Base-by-base conservation (phyloP, 306 rosid genomes). In the Acacia acuminata region DNA sequence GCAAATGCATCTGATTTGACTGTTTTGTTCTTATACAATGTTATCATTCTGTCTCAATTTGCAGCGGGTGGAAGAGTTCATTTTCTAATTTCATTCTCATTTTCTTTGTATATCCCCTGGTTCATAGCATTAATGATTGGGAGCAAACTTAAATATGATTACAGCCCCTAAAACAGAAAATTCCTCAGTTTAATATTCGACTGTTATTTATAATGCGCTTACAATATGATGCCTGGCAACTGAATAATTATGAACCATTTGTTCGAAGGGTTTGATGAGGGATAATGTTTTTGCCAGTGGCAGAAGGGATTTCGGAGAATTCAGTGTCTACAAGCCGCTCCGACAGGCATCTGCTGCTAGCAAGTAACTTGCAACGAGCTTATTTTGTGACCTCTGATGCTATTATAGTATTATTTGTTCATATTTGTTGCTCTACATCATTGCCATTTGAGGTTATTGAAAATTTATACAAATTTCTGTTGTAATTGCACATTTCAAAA, bases 301-400 rank as follows among this genome's bases (percentile, higher is more conserved):
- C 84, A 84, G 91, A 77, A 90, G 99, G 82, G 97, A 91, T 84
- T 94, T 91, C 2, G 99, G 99, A 5, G 93, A 94, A 38, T 93
- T 86, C 84, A 96, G 98, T 32, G 94, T 94, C 50, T 92, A 92
- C 90, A 93, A 89, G 76, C 92, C 91, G 75, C 80, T 58, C n/a
- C 88, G 85, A 69, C 83, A 84, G 79, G 80, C 42, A 32, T 76
- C 79, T 47, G 64, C 74, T 47, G 76, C 69, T 43, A 19, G 45
- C 68, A 45, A 67, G 79, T 82, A 60, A 63, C 77, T 34, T 73
- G 82, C 73, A 10, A 71, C 53, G 9, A 17, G 30, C 80, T 15
- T 58, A 73, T 20, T 63, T 80, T 66, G 42, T 56, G 16, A 61
- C 17, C 36, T 25, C 11, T 15, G n/a, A n/a, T 60, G 77, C 79